Base-by-base conservation (phyloP, 202 grass and related monocot species). In the Dendrocalamus latiflorus region DNA sequence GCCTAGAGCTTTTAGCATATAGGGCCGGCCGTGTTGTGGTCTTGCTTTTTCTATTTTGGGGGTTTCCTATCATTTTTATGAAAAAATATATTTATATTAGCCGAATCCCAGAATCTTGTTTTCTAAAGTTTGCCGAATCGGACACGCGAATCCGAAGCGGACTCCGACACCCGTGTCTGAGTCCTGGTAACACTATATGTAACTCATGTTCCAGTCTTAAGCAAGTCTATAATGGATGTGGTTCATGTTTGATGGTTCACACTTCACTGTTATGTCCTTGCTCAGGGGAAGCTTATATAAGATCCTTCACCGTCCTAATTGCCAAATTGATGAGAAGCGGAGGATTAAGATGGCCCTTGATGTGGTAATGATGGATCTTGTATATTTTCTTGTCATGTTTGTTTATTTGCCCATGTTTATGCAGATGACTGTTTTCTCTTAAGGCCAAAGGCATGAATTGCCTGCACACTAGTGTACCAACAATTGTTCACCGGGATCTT, bases 381-480 rank as follows among this genome's bases (percentile, higher is more conserved):
- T 61, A 78, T 89, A 69, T 68, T 68, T 61, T 48, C 13, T 84
- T 81, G 74, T 38, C 70, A 70, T 78, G 66, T 83, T 89, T 81
- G 17, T 86, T 88, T 72, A 39, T 79, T 68, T 75, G 41, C 62
- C 48, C 12, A 12, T 82, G 45, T 66, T 71, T 68, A 83, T 75
- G 60, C 39, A 64, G 51, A 65, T 83, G 24, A 53, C 51, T 59
- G 10, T 38, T 73, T 69, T 75, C 74, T 87, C 70, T 43, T 77
- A 72, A 99, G 96, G 96, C 96, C 50, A 95, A 99, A 90, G 96
- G 96, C 60, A 99, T 99, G 96, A 99, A 95, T 83, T 99, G 96
- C 41, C 86, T 99, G 60, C 96, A 99, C 84, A 94, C 77, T 60
- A 99, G 96, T 61, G 87, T 77, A 62, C n/a, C n/a, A n/a, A n/a